Base-by-base conservation (phyloP, 1,284 basidiomycete species). In the Marasmius tenuissimus region DNA sequence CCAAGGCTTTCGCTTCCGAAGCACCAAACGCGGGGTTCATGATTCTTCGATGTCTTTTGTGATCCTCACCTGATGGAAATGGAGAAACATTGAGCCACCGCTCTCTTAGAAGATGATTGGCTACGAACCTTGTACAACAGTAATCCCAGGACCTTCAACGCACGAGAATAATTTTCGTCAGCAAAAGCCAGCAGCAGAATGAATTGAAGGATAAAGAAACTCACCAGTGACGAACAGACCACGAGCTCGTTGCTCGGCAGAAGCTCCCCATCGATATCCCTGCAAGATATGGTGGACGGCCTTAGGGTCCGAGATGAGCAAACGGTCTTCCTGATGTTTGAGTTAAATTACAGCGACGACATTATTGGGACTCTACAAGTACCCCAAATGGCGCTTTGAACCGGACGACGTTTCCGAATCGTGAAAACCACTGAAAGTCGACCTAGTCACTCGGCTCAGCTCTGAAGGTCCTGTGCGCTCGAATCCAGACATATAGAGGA, bases 281-380 rank as follows among this genome's bases (percentile, higher is more conserved):
- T 68, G 67, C 20, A 61, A 40, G 45, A 68, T 64, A 42, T 67
- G 61, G 33, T 65, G 67, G 6, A 68, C 34, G 6, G 67, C 67
- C 38, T 66, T 68, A 10, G 67, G 66, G 34, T 67, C 66, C 10
- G 62, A 56, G 10, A 68, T 33, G 39, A 64, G 47, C 7, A 68
- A 40, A 12, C 63, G 45, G 57, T 70, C 69, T 34, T 61, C 47
- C 62, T 63, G 33, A 47, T 27, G n/a, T 4, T 8, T n/a, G 8
- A 12, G 33, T 40, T 18, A 37, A 33, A 48, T n/a, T 5, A 16
- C 7, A 18, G 16, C 10, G 45, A n/a, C 27, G 45, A 50, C 8
- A n/a, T 35, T 8, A 18, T 7, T 9, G n/a, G 22, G 9, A 14
- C 35, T 33, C 16, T 27, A n/a, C 38, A 6, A 42, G 11, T 45